A percentile compares a stretch with the other conserved stretches of the same genome.
Conservation (phyloP, 257 asterid genomes). For the Rauvolfia tetraphylla region DNA sequence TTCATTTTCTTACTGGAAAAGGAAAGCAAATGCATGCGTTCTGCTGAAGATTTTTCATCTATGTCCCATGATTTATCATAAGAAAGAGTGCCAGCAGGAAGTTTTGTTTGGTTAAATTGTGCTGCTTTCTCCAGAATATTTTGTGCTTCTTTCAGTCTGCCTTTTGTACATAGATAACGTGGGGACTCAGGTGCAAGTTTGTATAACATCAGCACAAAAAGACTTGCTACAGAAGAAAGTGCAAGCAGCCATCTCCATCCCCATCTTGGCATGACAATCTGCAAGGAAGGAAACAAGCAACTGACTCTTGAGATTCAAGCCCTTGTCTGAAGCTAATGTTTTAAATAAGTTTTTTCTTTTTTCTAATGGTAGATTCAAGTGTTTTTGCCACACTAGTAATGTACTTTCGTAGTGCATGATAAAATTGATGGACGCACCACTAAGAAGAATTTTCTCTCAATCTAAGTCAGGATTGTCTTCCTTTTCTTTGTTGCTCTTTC, state of each 20-base stretch:
- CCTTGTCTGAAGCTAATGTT: background rate
- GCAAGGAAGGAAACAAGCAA: conserved; percentile 3
- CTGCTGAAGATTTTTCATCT: conserved; percentile 31
- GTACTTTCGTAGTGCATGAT: background rate
- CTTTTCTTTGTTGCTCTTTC: too few relatives aligned
- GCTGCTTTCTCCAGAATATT: conserved; percentile 33
- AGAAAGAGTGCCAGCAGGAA: conserved; percentile 35
- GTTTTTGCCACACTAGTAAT: background rate
- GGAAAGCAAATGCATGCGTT: conserved; percentile 45
- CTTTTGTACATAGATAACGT: conserved; percentile 36
- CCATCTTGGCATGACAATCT: conserved; percentile 43
- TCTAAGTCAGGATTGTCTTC: too few relatives aligned
- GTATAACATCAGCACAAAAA: conserved; percentile 27
- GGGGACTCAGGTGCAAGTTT: conserved; percentile 34
- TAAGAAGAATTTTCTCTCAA: background rate
- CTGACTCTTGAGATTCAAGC: background rate
- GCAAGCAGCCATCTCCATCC: conserved; percentile 49
- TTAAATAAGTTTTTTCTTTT: background rate
- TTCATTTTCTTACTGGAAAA: conserved; percentile 24
- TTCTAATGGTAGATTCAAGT: background rate
- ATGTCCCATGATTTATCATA: conserved; percentile 13
- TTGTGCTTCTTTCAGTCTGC: conserved; percentile 31
- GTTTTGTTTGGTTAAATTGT: conserved; percentile 24
- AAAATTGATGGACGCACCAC: background rate
- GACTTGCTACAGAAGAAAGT: conserved; percentile 26